A percentile compares a stretch with the other conserved stretches of the same genome.
phyloP scores from a whole-genome alignment of 805 yeast genomes.

The Metschnikowia cubensis region DNA sequence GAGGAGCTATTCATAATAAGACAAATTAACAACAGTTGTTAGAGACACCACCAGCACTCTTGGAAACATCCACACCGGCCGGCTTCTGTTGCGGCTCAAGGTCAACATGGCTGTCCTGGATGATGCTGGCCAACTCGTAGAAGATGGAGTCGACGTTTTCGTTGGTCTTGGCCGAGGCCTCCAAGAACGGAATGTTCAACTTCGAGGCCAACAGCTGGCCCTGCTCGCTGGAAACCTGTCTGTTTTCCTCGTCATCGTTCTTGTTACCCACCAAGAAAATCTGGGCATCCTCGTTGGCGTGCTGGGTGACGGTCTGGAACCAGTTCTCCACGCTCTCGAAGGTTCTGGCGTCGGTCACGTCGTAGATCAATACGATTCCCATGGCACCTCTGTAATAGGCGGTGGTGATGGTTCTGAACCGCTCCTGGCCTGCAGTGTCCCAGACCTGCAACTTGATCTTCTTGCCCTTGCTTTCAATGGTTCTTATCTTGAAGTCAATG shows the following conservation, averaged over 20 bases:
- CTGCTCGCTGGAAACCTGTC: slow-evolving; percentile 85
- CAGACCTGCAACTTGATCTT: slow-evolving; percentile 91
- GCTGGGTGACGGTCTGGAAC: slow-evolving; percentile 94
- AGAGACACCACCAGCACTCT: slow-evolving; percentile 24
- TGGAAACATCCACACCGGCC: slow-evolving; percentile 39
- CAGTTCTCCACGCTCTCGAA: slow-evolving; percentile 91
- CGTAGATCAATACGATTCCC: slow-evolving; percentile 82
- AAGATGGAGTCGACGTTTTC: slow-evolving; percentile 90
- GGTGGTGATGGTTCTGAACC: slow-evolving; percentile 92
- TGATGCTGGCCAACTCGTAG: slow-evolving; percentile 80
- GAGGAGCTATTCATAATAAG: neutral
- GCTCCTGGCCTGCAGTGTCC: slow-evolving; percentile 98
- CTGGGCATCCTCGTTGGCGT: slow-evolving; percentile 95
- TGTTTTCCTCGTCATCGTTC: slow-evolving; percentile 81
- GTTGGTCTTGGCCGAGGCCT: slow-evolving; percentile 93
- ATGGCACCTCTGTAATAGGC: slow-evolving; percentile 88
- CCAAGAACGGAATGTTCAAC: slow-evolving; percentile 85
- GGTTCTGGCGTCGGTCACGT: slow-evolving; percentile 84
- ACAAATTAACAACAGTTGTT: slow-evolving; percentile 36
- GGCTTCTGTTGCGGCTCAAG: slow-evolving; percentile 28
- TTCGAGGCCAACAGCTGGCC: slow-evolving; percentile 87
- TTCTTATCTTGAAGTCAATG: slow-evolving; percentile 95
- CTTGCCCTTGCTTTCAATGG: slow-evolving; percentile 89
- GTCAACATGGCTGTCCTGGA: slow-evolving; percentile 70
- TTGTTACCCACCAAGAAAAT: slow-evolving; percentile 93